Evolutionary conservation across 2,329 filamentous ascomycete species (phyloP).

Genomic region (Beauveria rudraprayagi): DNA sequence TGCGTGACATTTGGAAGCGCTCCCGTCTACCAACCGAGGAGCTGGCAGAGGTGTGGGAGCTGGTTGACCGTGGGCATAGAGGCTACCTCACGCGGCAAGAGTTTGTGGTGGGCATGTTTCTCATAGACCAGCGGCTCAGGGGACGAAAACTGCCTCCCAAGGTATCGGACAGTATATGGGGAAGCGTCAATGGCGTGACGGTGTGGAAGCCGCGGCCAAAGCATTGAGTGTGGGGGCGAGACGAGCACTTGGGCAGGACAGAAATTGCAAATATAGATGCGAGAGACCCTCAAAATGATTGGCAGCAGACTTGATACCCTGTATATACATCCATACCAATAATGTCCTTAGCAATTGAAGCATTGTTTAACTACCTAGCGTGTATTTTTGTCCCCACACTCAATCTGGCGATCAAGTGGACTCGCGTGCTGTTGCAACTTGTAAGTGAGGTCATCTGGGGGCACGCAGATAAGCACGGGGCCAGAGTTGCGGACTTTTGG

Average conservation of each 20-base stretch:
- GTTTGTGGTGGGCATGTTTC: conserved; percentile 78
- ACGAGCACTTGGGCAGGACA: neutral
- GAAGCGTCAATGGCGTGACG: conserved; percentile 48
- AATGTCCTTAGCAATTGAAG: neutral
- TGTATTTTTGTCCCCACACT: neutral
- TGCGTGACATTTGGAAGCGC: conserved; percentile 66
- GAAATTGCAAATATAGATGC: too few relatives aligned
- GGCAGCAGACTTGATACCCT: conserved; percentile 3
- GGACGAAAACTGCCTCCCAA: conserved; percentile 67
- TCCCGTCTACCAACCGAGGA: conserved; percentile 60
- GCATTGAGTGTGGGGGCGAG: conserved; percentile 8
- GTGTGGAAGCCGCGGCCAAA: conserved; percentile 24
- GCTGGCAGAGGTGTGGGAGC: conserved; percentile 67
- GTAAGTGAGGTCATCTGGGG: neutral
- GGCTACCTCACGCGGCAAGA: conserved; percentile 58
- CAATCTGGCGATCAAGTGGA: too few relatives aligned
- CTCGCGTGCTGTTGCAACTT: neutral
- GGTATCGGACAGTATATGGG: conserved; percentile 70
- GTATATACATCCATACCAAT: neutral
- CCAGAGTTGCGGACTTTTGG: neutral
- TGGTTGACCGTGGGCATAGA: conserved; percentile 52
- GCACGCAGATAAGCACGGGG: neutral
- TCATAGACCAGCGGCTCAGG: conserved; percentile 72
- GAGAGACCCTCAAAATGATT: neutral
- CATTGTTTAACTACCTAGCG: neutral